Evolutionary conservation across 2,329 filamentous ascomycete species (phyloP), one percentile per base, ranked within the genome.

Genomic region (Paecilomyces sp.): DNA sequence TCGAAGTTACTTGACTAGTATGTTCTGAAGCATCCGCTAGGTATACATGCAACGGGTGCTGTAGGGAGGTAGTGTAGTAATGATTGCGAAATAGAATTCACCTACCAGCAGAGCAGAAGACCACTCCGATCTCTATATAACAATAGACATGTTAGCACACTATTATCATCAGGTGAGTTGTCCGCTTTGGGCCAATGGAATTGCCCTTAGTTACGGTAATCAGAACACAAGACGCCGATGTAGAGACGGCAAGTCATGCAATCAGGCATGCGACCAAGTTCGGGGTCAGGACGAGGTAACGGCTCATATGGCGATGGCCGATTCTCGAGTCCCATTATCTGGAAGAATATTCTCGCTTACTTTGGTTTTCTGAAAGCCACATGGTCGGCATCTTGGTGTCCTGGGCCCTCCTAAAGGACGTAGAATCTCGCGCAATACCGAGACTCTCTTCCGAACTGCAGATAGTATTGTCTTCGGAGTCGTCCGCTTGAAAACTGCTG

Each of bases 91-190:
- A 18, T 47, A 47, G 22, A 60, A 62, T 57, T 60, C 76, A 88
- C 90, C 68, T 88, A 96, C 92, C 93, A 71, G 92, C 93, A 72
- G 91, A 94, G 84, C 94, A 97, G 82, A 99, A 99, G 74, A 92
- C 91, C 64, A 97, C 92, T 68, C 94, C 94, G 71, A 97, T 89
- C 78, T 99, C 94, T 97, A 71, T 68, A 47, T 47, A 55, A n/a
- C 50, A 50, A 18, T 22, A 56, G 41, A 61, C 60, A 53, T 1
- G 57, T 73, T 62, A 72, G 66, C 62, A 36, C 58, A 56, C 55
- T 28, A 55, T 57, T 61, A 58, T 58, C n/a, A 53, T 24, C 51
- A 53, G 11, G 51, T 25, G 51, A 53, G 41, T 47, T 2, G n/a
- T 47, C 6, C 7, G 41, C 41, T 18, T 18, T 47, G 8, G 30